Evolutionary conservation across 2,329 filamentous ascomycete species (phyloP).

Genomic region (Neonectria punicea): DNA sequence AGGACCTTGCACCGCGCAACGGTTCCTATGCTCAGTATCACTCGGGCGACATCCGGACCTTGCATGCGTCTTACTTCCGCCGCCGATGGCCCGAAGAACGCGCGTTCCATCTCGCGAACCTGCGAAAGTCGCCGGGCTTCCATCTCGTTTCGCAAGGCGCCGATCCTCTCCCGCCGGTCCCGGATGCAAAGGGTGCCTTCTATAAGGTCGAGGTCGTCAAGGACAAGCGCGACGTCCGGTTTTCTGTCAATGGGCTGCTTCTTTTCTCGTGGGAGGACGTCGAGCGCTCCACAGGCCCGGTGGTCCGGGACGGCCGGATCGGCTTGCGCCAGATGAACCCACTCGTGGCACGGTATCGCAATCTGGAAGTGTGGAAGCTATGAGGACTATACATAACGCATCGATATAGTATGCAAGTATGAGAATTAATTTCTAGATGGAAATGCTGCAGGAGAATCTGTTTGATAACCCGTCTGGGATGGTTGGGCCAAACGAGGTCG

Average conservation of each 20-base stretch:
- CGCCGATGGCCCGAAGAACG: conserved; percentile 40
- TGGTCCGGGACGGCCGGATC: conserved; percentile 32
- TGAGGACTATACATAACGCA: neutral
- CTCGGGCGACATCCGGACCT: conserved; percentile 36
- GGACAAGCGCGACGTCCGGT: conserved; percentile 29
- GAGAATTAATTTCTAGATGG: too few relatives aligned
- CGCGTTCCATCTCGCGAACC: conserved; percentile 37
- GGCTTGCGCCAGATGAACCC: conserved; percentile 39
- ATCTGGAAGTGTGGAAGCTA: conserved; percentile 37
- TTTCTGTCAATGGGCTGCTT: conserved; percentile 31
- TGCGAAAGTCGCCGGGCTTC: conserved; percentile 38
- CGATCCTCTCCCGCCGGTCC: conserved; percentile 35
- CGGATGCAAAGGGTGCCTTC: conserved; percentile 32
- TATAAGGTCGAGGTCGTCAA: conserved; percentile 39
- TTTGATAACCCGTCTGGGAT: neutral
- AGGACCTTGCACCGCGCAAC: conserved; percentile 32
- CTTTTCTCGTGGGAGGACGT: conserved; percentile 36
- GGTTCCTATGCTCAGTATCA: conserved; percentile 40
- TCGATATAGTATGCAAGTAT: neutral
- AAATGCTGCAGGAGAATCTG: neutral
- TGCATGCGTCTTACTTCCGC: conserved; percentile 40
- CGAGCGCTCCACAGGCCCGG: conserved; percentile 32
- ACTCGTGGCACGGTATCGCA: conserved; percentile 35
- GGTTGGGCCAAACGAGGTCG: neutral
- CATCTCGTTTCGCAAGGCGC: conserved; percentile 39